These are phyloP conservation scores for Ophiostoma sp. DNA, from an alignment of 2,329 filamentous ascomycete species.

Conservation along the genomic window DNA sequence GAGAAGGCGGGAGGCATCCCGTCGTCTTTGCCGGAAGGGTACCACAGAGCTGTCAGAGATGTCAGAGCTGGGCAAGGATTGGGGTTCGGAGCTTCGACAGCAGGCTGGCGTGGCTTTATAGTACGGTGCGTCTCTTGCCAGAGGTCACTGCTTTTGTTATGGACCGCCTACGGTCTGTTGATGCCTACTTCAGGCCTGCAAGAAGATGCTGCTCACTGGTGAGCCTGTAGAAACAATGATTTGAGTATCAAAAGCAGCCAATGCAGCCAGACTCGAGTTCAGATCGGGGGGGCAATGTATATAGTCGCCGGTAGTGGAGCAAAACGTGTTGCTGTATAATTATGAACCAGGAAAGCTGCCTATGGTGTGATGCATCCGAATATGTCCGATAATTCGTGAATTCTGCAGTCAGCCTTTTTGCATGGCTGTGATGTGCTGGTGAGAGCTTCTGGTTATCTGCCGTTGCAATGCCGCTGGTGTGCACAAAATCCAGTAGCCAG, in stretches of 20 bases:
- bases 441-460: not conserved
- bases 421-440: not conserved
- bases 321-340: not conserved
- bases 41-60: slow-evolving; percentile 5
- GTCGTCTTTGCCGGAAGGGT: slow-evolving; percentile 11
- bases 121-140: not conserved
- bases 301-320: not conserved
- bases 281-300: not conserved
- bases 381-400: not conserved
- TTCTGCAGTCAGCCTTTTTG: not conserved
- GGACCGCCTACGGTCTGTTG: not conserved
- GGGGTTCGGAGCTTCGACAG: not conserved
- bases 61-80: not conserved
- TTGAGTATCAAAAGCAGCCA: not conserved
- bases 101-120: not conserved
- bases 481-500: not conserved
- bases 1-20: slow-evolving; percentile 8
- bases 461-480: not conserved
- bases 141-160: not conserved
- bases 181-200: not conserved
- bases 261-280: not conserved
- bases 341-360: not conserved
- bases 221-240: not conserved
- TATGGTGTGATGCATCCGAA: not conserved
- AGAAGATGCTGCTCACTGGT: not conserved